Evolutionary conservation across 2,329 filamentous ascomycete genomes (phyloP).

Genomic region (Neopestalotiopsis sp.): DNA sequence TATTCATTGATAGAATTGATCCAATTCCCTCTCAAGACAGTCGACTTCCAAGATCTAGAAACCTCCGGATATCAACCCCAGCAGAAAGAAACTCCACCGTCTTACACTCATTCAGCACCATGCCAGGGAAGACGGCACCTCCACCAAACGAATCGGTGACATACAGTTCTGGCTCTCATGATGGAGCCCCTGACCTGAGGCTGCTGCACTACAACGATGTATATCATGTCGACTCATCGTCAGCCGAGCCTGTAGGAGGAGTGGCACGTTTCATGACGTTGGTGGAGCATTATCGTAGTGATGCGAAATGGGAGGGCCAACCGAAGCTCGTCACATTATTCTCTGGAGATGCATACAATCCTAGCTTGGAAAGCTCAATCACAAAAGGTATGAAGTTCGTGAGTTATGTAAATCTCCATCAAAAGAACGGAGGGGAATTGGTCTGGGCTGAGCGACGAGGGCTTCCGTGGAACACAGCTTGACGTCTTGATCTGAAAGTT

Average conservation of each 20-base stretch:
- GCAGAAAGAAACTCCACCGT: too few species aligned
- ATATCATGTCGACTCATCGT: constrained; percentile 80
- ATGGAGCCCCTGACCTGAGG: constrained; percentile 70
- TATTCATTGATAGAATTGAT: not conserved
- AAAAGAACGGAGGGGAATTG: too few species aligned
- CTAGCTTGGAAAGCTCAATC: constrained; percentile 84
- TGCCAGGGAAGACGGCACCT: constrained; percentile 29
- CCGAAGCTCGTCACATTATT: constrained; percentile 78
- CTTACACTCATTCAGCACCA: not conserved
- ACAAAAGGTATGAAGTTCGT: constrained; percentile 70
- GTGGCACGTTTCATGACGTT: constrained; percentile 80
- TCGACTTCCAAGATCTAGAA: not conserved
- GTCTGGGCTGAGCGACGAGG: too few species aligned
- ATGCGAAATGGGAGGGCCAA: constrained; percentile 64
- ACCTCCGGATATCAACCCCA: too few species aligned
- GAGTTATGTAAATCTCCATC: too few species aligned
- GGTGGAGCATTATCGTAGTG: constrained; percentile 73
- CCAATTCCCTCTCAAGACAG: not conserved
- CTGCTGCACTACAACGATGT: constrained; percentile 93
- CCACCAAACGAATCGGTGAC: constrained; percentile 37
- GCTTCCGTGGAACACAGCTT: too few species aligned
- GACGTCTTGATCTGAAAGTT: too few species aligned
- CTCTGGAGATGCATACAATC: constrained; percentile 92
- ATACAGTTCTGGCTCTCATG: constrained; percentile 33
- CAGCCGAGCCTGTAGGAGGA: constrained; percentile 83